A percentile compares a stretch with the other conserved stretches of the same genome.
Evolutionary conservation across 352 stramenopile species (phyloP).

Genomic region (Saprolegnia parasitica): DNA sequence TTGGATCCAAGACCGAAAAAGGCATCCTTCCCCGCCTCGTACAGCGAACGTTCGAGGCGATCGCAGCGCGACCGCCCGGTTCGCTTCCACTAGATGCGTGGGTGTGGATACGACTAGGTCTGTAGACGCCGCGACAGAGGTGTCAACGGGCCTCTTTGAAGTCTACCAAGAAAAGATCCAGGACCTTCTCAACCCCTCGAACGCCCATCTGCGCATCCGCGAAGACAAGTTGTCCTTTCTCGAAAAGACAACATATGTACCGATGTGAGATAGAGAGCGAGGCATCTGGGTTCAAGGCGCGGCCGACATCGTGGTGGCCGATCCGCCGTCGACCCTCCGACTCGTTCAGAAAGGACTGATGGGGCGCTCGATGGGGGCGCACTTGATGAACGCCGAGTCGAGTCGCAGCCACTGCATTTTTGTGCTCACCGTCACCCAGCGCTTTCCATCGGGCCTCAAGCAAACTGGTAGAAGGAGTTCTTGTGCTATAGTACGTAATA

Average conservation of each 20-base stretch:
- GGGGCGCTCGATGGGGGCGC: conserved; percentile 42
- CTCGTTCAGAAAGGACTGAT: conserved; percentile 39
- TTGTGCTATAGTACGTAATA: conserved; percentile 24
- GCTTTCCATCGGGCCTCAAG: conserved; percentile 18
- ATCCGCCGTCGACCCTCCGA: conserved; percentile 33
- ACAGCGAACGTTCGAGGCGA: conserved; percentile 14
- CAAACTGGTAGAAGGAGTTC: conserved; percentile 19
- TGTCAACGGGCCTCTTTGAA: conserved; percentile 57
- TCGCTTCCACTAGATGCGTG: neutral
- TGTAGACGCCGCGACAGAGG: neutral
- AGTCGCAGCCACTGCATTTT: conserved; percentile 73
- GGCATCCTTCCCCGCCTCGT: conserved; percentile 23
- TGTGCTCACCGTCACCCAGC: conserved; percentile 41
- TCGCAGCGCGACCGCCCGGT: neutral
- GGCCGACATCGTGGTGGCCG: conserved; percentile 41
- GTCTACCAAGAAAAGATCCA: conserved; percentile 66
- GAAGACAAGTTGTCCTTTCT: conserved; percentile 34
- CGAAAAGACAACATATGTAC: neutral
- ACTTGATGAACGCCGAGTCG: conserved; percentile 54
- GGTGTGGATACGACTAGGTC: neutral
- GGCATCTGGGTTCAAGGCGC: conserved; percentile 48
- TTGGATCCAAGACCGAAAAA: conserved; percentile 34
- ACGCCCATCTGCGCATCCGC: conserved; percentile 40
- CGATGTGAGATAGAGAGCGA: conserved; percentile 3
- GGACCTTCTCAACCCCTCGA: conserved; percentile 47